Evolutionary conservation across 306 rosid genomes (phyloP), one percentile per base, ranked within the genome.

Genomic region (Phaseolus lunatus): DNA sequence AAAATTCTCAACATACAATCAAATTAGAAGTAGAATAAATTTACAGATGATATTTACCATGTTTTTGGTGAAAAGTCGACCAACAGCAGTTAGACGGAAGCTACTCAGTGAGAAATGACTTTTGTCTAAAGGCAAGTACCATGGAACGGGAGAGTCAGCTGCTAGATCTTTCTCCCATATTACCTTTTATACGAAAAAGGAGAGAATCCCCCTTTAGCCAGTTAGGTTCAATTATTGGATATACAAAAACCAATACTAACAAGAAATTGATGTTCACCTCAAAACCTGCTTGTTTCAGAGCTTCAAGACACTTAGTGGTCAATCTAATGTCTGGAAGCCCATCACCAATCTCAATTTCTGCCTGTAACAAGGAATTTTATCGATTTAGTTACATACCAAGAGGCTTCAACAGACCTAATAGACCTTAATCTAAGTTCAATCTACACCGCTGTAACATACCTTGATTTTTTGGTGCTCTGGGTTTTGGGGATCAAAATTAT

Each of bases 291-390:
- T 89, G 93, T 79, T 88, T 88, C 48, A 95, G 83, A 82, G 99
- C 97, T 86, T 89, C 96, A 69, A 92, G 84, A 84, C 99, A 95
- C 83, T 92, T 87, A 41, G 87, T 68, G 12, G 96, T 95, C 90
- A 74, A 82, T 78, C 99, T 87, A 85, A 95, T 92, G 77, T 95
- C 97, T 2, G 99, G 99, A 58, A 95, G 97, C 43, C 99, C 99
- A 78, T 95, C 92, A 27, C 99, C 97, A 14, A 95, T 86, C 96
- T 95, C 99, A 78, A 95, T 65, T 80, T 90, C 97, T 19, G 96
- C 97, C 99, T 95, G 88, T 16, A 50, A 16, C 22, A 62, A 29
- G 56, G 37, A 72, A 76, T 72, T 67, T 72, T 29, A 57, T 77
- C 49, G 35, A 58, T 26, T 52, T 31, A 33, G 76, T 73, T 61